Base-by-base conservation (phyloP, 2,329 filamentous ascomycete species). In the Blumeriella jaapii region DNA sequence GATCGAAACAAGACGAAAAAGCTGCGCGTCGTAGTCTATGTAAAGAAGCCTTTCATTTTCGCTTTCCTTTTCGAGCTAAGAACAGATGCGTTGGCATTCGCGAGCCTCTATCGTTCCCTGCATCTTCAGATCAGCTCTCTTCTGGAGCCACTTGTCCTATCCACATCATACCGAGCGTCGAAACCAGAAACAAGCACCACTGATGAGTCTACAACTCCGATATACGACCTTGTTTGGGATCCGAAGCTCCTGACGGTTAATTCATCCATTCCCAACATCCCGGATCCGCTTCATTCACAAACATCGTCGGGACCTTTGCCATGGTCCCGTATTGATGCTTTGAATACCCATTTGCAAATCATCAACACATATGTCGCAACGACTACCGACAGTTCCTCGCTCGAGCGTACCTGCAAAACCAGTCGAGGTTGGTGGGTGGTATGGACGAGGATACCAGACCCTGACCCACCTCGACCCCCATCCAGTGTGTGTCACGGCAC, bases 41-140 rank as follows among this genome's bases (percentile, higher is more conserved):
- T 78, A 29, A 74, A 77, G 54, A 71, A 69, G 15, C 83, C 83
- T 0, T 89, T 89, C 57, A 70, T 89, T 30, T 87, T 82, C 54
- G 71, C 78, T 1, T 78, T 91, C 41, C 62, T 91, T 3, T 89
- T 89, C 55, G 60, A 69, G 30, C 61, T 69, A 26, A 64, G 65
- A 29, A 78, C 78, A 5, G 65, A 71, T 35, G 70, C 73, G 1
- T 56, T 78, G 2, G 66, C 67, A 3, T 68, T 63, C 54, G 61
- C 69, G n/a, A 49, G 60, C 0, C 57, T 78, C 6, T 79, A 79
- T 52, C 65, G 64, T 29, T 70, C 69, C 1, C 58, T 80, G 14
- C 73, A 78, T 47, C 58, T 69, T 42, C 74, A 81, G 48, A 64
- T 81, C 9, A 59, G 63, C 2, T 70, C 75, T 1, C 59, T 81